Conservation (phyloP, 768 basidiomycete species). For the Holtermanniella nyarrowii region DNA sequence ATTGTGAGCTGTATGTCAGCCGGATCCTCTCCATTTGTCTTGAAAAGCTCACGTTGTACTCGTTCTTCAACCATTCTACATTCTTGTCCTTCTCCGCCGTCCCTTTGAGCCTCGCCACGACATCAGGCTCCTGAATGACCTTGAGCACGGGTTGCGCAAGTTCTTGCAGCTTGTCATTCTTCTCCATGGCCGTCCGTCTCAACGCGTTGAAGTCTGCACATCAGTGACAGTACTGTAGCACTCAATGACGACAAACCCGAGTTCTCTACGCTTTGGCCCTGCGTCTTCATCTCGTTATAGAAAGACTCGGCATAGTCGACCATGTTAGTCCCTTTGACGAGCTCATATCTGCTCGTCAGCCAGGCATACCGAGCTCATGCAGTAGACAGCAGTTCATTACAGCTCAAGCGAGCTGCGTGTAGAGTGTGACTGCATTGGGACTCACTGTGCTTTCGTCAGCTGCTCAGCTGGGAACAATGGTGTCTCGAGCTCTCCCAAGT, state of each 20-base stretch:
- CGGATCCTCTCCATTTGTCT: too few relatives aligned
- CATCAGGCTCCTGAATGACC: slow-evolving; percentile 93
- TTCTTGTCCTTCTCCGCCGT: slow-evolving; percentile 93
- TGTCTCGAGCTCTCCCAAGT: slow-evolving; percentile 59
- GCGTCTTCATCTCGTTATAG: slow-evolving; percentile 58
- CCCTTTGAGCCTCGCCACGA: slow-evolving; percentile 72
- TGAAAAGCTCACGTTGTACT: slow-evolving; percentile 59
- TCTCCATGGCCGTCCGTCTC: slow-evolving; percentile 68
- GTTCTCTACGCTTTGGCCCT: slow-evolving; percentile 1
- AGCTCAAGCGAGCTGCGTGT: not conserved
- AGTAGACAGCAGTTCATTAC: too few relatives aligned
- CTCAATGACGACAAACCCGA: not conserved
- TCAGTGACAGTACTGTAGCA: not conserved
- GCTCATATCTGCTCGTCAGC: slow-evolving; percentile 65
- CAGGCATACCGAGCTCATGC: too few relatives aligned
- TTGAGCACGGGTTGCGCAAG: slow-evolving; percentile 88
- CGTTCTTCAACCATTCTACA: slow-evolving; percentile 81
- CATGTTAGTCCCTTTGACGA: slow-evolving; percentile 97
- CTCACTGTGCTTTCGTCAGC: slow-evolving; percentile 65
- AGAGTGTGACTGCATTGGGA: slow-evolving; percentile 1
- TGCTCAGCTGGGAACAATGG: slow-evolving; percentile 64
- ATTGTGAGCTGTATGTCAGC: slow-evolving; percentile 60
- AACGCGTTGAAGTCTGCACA: slow-evolving; percentile 69
- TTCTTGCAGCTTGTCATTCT: slow-evolving; percentile 71
- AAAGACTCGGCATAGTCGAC: slow-evolving; percentile 80